Evolutionary conservation across 164 flowering plant species (phyloP).

Genomic region (Vitis vinifera): DNA sequence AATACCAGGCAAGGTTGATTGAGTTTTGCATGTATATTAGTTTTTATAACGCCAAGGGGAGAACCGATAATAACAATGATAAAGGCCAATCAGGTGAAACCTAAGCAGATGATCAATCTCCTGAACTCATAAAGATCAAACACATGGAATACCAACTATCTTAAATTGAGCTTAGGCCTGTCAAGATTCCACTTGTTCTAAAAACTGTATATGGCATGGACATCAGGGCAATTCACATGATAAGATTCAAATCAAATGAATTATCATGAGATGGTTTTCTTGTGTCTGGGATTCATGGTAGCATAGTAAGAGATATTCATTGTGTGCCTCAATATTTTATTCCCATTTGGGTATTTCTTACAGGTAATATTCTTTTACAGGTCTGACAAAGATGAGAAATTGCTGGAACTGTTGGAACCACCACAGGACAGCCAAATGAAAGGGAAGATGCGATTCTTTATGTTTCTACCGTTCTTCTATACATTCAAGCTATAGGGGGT

Average conservation of each 20-base stretch:
- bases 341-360: not conserved
- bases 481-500: not conserved
- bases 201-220: not conserved
- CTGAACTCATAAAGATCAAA: too few species aligned
- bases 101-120: too few species aligned
- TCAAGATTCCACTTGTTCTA: conserved; percentile 15
- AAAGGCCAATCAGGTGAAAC: too few species aligned
- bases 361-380: too few species aligned
- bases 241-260: not conserved
- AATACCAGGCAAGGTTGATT: too few species aligned
- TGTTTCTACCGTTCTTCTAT: conserved; percentile 2
- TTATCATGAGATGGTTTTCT: not conserved
- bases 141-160: too few species aligned
- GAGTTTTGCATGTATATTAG: too few species aligned
- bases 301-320: not conserved
- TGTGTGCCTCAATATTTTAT: not conserved
- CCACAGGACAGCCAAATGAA: conserved; percentile 2
- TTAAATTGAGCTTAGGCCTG: not conserved
- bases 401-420: not conserved
- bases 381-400: not conserved
- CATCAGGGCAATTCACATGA: not conserved
- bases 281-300: not conserved
- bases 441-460: conserved; percentile 10
- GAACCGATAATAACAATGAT: too few species aligned
- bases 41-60: too few species aligned